Evolutionary conservation across 2,329 filamentous ascomycete genomes (phyloP).

Genomic region (Aspergillus flavus): DNA sequence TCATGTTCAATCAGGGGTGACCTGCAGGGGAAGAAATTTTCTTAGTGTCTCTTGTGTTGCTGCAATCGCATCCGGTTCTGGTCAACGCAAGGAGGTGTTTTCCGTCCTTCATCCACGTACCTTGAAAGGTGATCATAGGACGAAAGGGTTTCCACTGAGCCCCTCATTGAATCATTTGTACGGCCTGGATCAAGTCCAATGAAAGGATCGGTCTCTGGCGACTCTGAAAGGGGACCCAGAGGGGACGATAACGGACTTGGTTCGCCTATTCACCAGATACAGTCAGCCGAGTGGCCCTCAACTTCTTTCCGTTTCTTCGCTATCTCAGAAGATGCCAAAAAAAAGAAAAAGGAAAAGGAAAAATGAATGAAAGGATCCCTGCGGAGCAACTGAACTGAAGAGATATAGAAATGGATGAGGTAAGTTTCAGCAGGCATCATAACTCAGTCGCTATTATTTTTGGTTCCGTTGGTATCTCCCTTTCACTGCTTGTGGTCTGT

Average conservation of each 20-base stretch:
- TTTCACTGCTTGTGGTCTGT: background rate
- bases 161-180: constrained; percentile 65
- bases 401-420: background rate
- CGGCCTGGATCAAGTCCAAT: constrained; percentile 52
- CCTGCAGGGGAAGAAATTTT: constrained; percentile 50
- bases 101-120: constrained; percentile 53
- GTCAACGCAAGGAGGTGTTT: constrained; percentile 22
- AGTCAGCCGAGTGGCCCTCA: constrained; percentile 18
- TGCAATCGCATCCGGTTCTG: constrained; percentile 10
- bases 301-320: constrained; percentile 2
- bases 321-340: background rate
- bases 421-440: background rate
- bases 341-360: background rate
- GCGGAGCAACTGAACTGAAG: background rate
- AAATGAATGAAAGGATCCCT: background rate
- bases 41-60: constrained; percentile 16
- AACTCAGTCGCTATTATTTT: background rate
- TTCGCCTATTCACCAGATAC: constrained; percentile 32
- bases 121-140: constrained; percentile 71
- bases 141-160: constrained; percentile 74
- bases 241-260: constrained; percentile 45
- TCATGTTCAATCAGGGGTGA: constrained; percentile 87
- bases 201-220: constrained; percentile 35
- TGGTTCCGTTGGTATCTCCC: background rate
- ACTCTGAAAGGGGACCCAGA: constrained; percentile 38